Percentiles rank a stretch among this genome's conserved stretches.
phyloP scores from a whole-genome alignment of 2,329 filamentous ascomycete species.

The Colletotrichum sp. region DNA sequence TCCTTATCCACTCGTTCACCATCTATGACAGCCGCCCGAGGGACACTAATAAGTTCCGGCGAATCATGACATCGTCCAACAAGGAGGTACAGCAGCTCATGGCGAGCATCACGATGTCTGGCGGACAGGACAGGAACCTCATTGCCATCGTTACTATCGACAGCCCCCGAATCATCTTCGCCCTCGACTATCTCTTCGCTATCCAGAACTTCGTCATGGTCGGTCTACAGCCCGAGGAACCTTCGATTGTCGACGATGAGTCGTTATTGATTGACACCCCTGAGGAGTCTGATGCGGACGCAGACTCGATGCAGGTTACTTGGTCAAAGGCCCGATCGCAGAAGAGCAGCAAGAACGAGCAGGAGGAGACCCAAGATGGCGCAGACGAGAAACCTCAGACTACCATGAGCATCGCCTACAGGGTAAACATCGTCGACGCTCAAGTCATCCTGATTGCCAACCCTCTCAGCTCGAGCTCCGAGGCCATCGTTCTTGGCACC shows the following conservation, averaged over 20 bases:
- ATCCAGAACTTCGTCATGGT: slow-evolving; percentile 82
- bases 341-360: slow-evolving; percentile 25
- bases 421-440: slow-evolving; percentile 93
- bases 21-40: slow-evolving; percentile 89
- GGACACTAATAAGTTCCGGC: slow-evolving; percentile 94
- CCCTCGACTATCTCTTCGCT: slow-evolving; percentile 92
- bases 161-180: slow-evolving; percentile 93
- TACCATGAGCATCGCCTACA: slow-evolving; percentile 80
- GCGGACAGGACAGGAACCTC: slow-evolving; percentile 78
- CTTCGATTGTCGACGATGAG: slow-evolving; percentile 54
- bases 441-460: slow-evolving; percentile 98
- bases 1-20: slow-evolving; percentile 92
- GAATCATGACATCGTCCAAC: slow-evolving; percentile 97
- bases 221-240: slow-evolving; percentile 71
- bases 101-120: slow-evolving; percentile 93
- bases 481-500: slow-evolving; percentile 93
- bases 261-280: slow-evolving; percentile 58
- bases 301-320: slow-evolving; percentile 59
- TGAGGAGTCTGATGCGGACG: slow-evolving; percentile 58
- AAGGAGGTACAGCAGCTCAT: slow-evolving; percentile 97
- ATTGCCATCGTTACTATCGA: slow-evolving; percentile 94
- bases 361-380: neutral
- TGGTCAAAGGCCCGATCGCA: slow-evolving; percentile 41
- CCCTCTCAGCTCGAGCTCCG: slow-evolving; percentile 85
- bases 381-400: slow-evolving; percentile 31